phyloP scores from a whole-genome alignment of 1,139 yeast species.

The Yamadazyma dushanensis region DNA sequence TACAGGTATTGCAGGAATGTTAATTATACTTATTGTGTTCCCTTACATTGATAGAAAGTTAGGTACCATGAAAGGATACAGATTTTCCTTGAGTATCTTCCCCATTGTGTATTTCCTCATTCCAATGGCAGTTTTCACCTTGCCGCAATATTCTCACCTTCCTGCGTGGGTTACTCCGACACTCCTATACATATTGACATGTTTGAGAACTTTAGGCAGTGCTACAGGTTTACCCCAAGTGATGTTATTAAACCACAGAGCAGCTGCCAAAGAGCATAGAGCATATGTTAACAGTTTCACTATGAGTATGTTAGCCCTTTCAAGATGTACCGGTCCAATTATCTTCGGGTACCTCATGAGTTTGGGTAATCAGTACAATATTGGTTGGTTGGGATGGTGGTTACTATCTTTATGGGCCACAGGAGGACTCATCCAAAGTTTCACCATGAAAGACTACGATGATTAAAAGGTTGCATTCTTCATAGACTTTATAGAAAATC shows the following conservation, averaged over 20 bases:
- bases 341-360: conserved; percentile 59
- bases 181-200: conserved; percentile 20
- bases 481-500: no score
- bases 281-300: conserved; percentile 52
- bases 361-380: conserved; percentile 35
- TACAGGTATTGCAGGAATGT: conserved; percentile 57
- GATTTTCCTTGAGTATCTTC: conserved; percentile 40
- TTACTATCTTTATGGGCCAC: conserved; percentile 35
- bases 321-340: conserved; percentile 59
- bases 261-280: conserved; percentile 47
- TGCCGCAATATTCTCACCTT: conserved; percentile 24
- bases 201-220: conserved; percentile 40
- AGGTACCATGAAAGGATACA: conserved; percentile 46
- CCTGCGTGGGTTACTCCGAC: conserved; percentile 27
- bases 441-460: conserved; percentile 23
- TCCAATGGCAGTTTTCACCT: conserved; percentile 52
- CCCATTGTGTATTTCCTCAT: conserved; percentile 49
- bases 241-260: conserved; percentile 43
- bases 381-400: conserved; percentile 57
- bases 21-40: conserved; percentile 50
- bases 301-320: conserved; percentile 50
- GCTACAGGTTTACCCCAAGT: conserved; percentile 16
- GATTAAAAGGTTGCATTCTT: no score
- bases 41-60: conserved; percentile 55
- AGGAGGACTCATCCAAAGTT: conserved; percentile 31